Conservation (phyloP, 805 yeast species). For the Danielia reshetovae region DNA sequence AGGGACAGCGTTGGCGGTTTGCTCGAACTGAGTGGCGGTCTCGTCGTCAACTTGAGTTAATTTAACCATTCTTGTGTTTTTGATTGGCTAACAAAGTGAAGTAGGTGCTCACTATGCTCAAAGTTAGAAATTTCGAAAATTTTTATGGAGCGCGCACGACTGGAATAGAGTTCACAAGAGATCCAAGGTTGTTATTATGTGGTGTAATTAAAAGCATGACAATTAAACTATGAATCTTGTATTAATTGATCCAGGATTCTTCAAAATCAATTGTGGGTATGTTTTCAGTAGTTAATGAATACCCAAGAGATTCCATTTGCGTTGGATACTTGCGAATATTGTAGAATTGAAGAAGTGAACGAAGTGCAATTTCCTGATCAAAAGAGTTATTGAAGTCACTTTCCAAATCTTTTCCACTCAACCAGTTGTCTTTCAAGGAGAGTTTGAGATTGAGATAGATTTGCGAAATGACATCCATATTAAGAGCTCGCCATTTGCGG, state of each 20-base stretch:
- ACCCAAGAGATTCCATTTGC: constrained; percentile 56
- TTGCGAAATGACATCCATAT: constrained; percentile 89
- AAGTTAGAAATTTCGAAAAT: constrained; percentile 15
- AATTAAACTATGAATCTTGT: too few relatives aligned
- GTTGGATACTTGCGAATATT: constrained; percentile 54
- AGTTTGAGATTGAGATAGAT: constrained; percentile 75
- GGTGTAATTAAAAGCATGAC: background rate
- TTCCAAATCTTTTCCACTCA: constrained; percentile 73
- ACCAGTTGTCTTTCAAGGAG: constrained; percentile 80
- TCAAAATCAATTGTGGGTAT: constrained; percentile 1
- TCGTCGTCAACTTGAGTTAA: constrained; percentile 70
- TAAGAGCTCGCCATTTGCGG: constrained; percentile 86
- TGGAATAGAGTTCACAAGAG: background rate
- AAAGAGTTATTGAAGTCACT: constrained; percentile 72
- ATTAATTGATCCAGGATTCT: background rate
- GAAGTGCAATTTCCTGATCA: constrained; percentile 79
- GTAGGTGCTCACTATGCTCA: constrained; percentile 1
- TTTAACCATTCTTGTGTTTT: constrained; percentile 54
- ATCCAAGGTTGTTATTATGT: background rate
- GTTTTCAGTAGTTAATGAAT: constrained; percentile 17
- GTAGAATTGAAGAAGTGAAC: constrained; percentile 76
- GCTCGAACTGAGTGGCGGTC: constrained; percentile 35
- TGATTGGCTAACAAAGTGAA: background rate
- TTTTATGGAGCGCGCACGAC: constrained; percentile 19
- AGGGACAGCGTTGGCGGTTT: constrained; percentile 24